phyloP scores from a whole-genome alignment of 2,329 filamentous ascomycete genomes.

The Aureobasidium lini region DNA sequence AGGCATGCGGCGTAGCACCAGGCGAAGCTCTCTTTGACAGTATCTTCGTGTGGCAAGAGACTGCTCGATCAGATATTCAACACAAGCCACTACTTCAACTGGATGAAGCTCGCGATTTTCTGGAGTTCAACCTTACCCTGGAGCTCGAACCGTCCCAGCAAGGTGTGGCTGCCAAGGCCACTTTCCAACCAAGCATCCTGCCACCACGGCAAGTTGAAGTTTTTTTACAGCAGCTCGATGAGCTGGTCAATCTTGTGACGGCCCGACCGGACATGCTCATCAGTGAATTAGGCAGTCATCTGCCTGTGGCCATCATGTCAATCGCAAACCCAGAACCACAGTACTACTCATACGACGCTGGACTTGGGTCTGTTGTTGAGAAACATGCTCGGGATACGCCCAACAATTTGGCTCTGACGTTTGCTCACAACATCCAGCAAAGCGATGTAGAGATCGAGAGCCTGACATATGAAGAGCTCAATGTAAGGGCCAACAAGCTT shows the following conservation, averaged over 20 bases:
- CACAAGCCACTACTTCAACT: constrained; percentile 42
- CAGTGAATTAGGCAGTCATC: constrained; percentile 23
- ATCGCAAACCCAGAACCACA: constrained; percentile 34
- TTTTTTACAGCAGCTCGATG: constrained; percentile 56
- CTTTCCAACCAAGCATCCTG: constrained; percentile 48
- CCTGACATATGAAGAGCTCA: constrained; percentile 59
- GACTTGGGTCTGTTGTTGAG: constrained; percentile 46
- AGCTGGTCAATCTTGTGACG: constrained; percentile 41
- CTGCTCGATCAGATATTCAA: constrained; percentile 33
- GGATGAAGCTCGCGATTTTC: constrained; percentile 56
- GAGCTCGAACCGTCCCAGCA: constrained; percentile 61
- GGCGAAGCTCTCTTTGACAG: constrained; percentile 63
- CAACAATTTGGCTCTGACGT: constrained; percentile 54
- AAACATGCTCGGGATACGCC: constrained; percentile 42
- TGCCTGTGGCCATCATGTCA: constrained; percentile 28
- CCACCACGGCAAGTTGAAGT: constrained; percentile 47
- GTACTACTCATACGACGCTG: constrained; percentile 19
- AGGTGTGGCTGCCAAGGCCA: constrained; percentile 45
- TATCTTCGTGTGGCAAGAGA: constrained; percentile 80
- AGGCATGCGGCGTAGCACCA: constrained; percentile 47
- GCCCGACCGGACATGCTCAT: constrained; percentile 29
- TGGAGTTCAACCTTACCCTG: constrained; percentile 69
- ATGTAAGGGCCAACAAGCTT: constrained; percentile 55
- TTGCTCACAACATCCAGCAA: constrained; percentile 45
- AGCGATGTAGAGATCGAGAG: constrained; percentile 30